Conservation (phyloP, 257 asterid genomes). For the Solanum pinnatisectum region DNA sequence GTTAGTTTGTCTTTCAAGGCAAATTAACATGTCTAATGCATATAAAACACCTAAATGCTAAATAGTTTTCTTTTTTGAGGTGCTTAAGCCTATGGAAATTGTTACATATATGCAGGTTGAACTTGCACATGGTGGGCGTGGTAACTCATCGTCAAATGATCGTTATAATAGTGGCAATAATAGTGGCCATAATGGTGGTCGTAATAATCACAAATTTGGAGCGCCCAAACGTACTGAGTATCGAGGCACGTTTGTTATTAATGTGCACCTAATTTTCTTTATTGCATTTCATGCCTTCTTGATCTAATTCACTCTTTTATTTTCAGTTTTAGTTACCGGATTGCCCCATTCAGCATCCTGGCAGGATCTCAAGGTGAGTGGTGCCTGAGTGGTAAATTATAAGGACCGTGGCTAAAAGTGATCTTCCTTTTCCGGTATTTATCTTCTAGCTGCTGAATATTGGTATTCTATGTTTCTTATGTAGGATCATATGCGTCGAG, state of each 20-base stretch:
- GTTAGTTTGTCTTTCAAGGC: neutral
- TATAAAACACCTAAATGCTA: neutral
- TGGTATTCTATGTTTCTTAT: constrained; percentile 7
- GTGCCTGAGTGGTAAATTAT: neutral
- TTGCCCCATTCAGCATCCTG: constrained; percentile 96
- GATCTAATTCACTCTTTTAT: constrained; percentile 3
- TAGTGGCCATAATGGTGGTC: constrained; percentile 23
- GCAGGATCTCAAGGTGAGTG: constrained; percentile 93
- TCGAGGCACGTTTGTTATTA: constrained; percentile 36
- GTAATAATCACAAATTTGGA: constrained; percentile 86
- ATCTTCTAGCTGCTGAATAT: neutral
- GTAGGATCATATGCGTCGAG: constrained; percentile 99
- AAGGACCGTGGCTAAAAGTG: neutral
- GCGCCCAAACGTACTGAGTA: constrained; percentile 84
- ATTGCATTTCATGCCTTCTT: neutral
- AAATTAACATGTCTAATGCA: neutral
- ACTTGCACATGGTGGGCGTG: constrained; percentile 99
- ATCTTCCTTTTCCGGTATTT: neutral
- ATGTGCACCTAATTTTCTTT: neutral
- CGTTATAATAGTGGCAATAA: constrained; percentile 44
- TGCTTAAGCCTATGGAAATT: neutral
- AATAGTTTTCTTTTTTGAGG: neutral
- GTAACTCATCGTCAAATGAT: constrained; percentile 64
- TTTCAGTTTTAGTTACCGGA: constrained; percentile 70
- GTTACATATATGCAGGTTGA: constrained; percentile 48